Evolutionary conservation across 1,284 basidiomycete species (phyloP).

Genomic region (Ceratorhiza oryzae-sativae): DNA sequence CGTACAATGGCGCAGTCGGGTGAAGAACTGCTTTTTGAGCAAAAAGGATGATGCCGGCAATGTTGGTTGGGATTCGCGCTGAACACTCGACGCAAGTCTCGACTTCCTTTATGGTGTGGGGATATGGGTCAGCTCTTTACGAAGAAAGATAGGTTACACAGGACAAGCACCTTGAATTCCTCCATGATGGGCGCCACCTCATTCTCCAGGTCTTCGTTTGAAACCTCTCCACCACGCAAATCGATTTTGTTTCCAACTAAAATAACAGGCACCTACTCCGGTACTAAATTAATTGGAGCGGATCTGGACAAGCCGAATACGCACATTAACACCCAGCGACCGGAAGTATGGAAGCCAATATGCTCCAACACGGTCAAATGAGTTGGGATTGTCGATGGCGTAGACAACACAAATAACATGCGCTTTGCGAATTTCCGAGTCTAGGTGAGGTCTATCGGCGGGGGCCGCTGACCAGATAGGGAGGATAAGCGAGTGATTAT

Average conservation of each 20-base stretch:
- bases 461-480: conserved; percentile 63
- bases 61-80: conserved; percentile 86
- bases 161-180: conserved; percentile 82
- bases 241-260: conserved; percentile 99
- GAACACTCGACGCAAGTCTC: conserved; percentile 99
- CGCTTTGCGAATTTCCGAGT: conserved; percentile 93
- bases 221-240: conserved; percentile 88
- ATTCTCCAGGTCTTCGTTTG: conserved; percentile 92
- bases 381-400: conserved; percentile 92
- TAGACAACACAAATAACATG: conserved; percentile 99
- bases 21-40: conserved; percentile 98
- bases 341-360: conserved; percentile 99
- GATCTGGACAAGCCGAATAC: conserved; percentile 44
- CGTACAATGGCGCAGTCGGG: conserved; percentile 96
- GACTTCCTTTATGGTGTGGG: conserved; percentile 71
- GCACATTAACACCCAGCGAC: conserved; percentile 91
- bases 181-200: conserved; percentile 96
- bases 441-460: conserved; percentile 85
- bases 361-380: conserved; percentile 96
- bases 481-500: conserved; percentile 41
- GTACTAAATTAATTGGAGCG: conserved; percentile 38
- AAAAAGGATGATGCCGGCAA: conserved; percentile 99
- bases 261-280: conserved; percentile 86
- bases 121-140: conserved; percentile 39
- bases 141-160: conserved; percentile 41